Evolutionary conservation across 164 flowering plant genomes (phyloP).

Genomic region (Malania oleifera): DNA sequence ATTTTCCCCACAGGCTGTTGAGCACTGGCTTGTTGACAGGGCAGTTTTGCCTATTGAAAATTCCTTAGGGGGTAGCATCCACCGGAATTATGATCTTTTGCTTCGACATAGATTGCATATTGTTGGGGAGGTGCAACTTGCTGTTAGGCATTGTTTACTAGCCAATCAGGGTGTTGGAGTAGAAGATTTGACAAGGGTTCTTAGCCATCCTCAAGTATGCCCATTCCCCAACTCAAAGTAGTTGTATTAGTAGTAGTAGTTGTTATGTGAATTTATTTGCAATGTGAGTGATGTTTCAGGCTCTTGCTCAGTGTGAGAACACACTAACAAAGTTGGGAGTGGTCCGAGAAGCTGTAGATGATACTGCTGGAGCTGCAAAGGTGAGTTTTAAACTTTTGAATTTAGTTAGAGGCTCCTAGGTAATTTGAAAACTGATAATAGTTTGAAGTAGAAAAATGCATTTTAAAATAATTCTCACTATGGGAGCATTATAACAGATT

Average conservation of each 20-base stretch:
- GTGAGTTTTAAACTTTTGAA: constrained; percentile 21
- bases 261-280: neutral
- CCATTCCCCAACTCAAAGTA: neutral
- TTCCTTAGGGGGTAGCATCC: constrained; percentile 96
- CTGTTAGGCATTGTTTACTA: constrained; percentile 78
- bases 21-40: constrained; percentile 83
- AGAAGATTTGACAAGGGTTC: constrained; percentile 71
- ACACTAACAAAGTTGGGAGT: constrained; percentile 82
- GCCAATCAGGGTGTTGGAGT: constrained; percentile 73
- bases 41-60: constrained; percentile 97
- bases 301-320: constrained; percentile 96
- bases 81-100: constrained; percentile 87
- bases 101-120: constrained; percentile 88
- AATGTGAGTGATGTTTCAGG: constrained; percentile 39
- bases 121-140: constrained; percentile 90
- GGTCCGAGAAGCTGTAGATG: constrained; percentile 89
- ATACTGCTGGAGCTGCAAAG: constrained; percentile 97
- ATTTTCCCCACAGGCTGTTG: constrained; percentile 63
- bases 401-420: constrained; percentile 4
- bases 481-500: no score
- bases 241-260: neutral
- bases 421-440: neutral
- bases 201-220: constrained; percentile 92
- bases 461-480: neutral
- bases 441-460: neutral